Evolutionary conservation across 1,284 basidiomycete genomes (phyloP).

Genomic region (Fistulinella staudtii): DNA sequence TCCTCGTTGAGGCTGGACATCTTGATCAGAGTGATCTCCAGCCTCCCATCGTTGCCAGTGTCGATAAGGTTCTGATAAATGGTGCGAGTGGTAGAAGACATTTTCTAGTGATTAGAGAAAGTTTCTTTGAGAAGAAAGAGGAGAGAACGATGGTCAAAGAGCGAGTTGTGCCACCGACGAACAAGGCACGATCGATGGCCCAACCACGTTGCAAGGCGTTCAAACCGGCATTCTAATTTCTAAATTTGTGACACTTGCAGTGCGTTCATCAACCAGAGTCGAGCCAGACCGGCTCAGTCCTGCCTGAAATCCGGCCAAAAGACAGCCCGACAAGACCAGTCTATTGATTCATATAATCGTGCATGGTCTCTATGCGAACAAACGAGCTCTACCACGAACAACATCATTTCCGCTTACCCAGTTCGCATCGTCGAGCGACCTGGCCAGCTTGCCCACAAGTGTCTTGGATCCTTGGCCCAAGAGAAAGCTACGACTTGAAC

Average conservation of each 20-base stretch:
- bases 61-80: conserved; percentile 31
- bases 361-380: not conserved
- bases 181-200: not conserved
- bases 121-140: not conserved
- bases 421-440: conserved; percentile 29
- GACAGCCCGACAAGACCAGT: too few species aligned
- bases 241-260: not conserved
- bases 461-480: conserved; percentile 35
- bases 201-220: not conserved
- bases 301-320: too few species aligned
- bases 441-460: conserved; percentile 47
- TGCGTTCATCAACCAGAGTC: too few species aligned
- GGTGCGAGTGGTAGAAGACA: conserved; percentile 13
- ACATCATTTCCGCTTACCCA: conserved; percentile 36
- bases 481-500: conserved; percentile 47
- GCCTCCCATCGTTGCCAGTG: conserved; percentile 21
- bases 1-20: conserved; percentile 27
- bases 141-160: not conserved
- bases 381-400: too few species aligned
- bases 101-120: not conserved
- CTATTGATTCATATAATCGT: too few species aligned
- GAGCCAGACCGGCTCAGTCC: too few species aligned
- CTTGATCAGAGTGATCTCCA: conserved; percentile 15
- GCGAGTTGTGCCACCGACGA: not conserved
- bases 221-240: not conserved